Evolutionary conservation across 179 eudicot genomes (phyloP).

Genomic region (Beta corolliflora): DNA sequence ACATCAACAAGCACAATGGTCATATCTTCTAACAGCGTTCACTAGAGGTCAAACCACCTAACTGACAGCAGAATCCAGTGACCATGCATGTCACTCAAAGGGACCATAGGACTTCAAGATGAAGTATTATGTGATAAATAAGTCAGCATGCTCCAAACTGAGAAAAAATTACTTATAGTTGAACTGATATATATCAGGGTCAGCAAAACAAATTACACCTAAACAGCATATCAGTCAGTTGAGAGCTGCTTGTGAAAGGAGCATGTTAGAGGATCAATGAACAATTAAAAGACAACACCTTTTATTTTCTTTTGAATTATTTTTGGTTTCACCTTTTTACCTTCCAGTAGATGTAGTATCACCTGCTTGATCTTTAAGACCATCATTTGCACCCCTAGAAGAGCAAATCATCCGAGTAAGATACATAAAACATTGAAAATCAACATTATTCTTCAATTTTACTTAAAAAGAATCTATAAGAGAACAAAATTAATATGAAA

Average conservation of each 20-base stretch:
- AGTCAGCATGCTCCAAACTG: background rate
- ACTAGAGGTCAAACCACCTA: background rate
- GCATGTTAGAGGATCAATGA: background rate
- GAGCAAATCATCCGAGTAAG: constrained; percentile 21
- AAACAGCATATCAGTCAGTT: background rate
- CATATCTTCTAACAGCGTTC: too few species aligned
- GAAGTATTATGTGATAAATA: background rate
- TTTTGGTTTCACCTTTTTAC: constrained; percentile 44
- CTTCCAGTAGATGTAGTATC: constrained; percentile 44
- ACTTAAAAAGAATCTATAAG: background rate
- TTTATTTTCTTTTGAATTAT: background rate
- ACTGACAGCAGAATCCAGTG: background rate
- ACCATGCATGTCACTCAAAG: background rate
- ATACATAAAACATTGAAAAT: background rate
- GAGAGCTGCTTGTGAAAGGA: background rate
- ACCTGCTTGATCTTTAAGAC: constrained; percentile 38
- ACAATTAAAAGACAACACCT: background rate
- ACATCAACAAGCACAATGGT: background rate
- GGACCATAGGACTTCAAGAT: background rate
- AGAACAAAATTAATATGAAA: background rate
- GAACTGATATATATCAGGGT: background rate
- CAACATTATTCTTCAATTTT: background rate
- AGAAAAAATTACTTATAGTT: background rate
- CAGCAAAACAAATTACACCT: background rate
- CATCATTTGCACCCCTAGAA: constrained; percentile 46